A percentile compares a stretch with the other conserved stretches of the same genome.
Conservation (phyloP, 352 stramenopile genomes). For the Phytophthora macrochlamydospora region DNA sequence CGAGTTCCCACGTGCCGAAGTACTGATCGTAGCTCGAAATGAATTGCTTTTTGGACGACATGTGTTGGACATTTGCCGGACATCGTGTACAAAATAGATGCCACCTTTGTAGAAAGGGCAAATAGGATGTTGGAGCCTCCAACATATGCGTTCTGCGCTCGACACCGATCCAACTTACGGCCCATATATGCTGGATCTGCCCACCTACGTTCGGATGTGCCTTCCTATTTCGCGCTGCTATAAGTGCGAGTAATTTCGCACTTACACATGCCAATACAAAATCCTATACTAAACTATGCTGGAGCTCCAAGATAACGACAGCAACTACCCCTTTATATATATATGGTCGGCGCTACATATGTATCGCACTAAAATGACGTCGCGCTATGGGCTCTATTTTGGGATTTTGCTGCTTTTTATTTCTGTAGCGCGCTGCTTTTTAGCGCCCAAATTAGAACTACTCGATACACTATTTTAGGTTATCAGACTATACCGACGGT, state of each 20-base stretch:
- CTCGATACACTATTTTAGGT: too few species aligned
- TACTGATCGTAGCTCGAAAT: not conserved
- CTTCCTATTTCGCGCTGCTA: not conserved
- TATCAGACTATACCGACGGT: too few species aligned
- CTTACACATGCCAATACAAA: not conserved
- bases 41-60: not conserved
- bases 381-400: too few species aligned
- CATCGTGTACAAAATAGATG: not conserved
- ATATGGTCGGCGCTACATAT: too few species aligned
- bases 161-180: not conserved
- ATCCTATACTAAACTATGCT: not conserved
- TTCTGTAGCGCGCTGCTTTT: too few species aligned
- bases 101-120: not conserved
- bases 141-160: not conserved
- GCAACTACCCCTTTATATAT: not conserved
- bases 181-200: not conserved
- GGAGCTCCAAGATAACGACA: not conserved
- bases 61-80: not conserved
- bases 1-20: not conserved
- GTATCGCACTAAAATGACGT: too few species aligned
- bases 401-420: too few species aligned
- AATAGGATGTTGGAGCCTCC: not conserved
- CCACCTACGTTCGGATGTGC: not conserved
- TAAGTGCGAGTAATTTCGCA: not conserved
- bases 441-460: too few species aligned